phyloP scores from a whole-genome alignment of 2,329 filamentous ascomycete species.

The Pezicula carpinea region DNA sequence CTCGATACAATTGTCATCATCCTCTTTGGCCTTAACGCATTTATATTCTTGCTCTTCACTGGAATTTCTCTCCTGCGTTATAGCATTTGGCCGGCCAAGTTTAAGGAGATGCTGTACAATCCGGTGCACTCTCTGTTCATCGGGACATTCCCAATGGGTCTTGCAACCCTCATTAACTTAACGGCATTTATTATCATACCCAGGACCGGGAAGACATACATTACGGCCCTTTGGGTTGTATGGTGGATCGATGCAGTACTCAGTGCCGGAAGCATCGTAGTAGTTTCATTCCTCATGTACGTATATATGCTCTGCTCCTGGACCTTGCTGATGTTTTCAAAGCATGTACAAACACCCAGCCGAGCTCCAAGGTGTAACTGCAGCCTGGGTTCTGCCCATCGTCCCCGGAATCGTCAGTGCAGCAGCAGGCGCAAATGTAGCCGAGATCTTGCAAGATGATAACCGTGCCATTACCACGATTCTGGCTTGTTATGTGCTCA shows the following conservation, averaged over 20 bases:
- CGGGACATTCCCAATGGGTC: slow-evolving; percentile 61
- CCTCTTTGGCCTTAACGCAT: slow-evolving; percentile 1
- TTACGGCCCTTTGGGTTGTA: slow-evolving; percentile 38
- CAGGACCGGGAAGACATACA: background rate
- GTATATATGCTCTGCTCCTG: background rate
- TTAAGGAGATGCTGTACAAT: slow-evolving; percentile 2
- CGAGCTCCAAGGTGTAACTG: slow-evolving; percentile 52
- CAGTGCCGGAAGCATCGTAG: slow-evolving; percentile 45
- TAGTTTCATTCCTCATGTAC: slow-evolving; percentile 50
- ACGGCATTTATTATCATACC: slow-evolving; percentile 34
- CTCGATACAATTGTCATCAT: background rate
- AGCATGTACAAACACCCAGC: slow-evolving; percentile 14
- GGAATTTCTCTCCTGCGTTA: slow-evolving; percentile 1
- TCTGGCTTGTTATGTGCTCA: slow-evolving; percentile 59
- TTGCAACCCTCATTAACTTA: slow-evolving; percentile 62
- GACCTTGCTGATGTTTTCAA: background rate
- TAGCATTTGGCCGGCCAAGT: slow-evolving; percentile 1
- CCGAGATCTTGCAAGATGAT: slow-evolving; percentile 47
- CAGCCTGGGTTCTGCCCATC: slow-evolving; percentile 59
- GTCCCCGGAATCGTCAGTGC: slow-evolving; percentile 60
- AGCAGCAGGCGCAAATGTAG: slow-evolving; percentile 56
- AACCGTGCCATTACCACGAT: slow-evolving; percentile 54
- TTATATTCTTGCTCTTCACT: slow-evolving; percentile 1
- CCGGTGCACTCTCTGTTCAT: slow-evolving; percentile 47
- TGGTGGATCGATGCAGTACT: slow-evolving; percentile 52